A percentile compares a stretch with the other conserved stretches of the same genome.
These are phyloP conservation scores for Tricholoma sp. DNA, from an alignment of 768 basidiomycete species.

Conservation along the genomic window DNA sequence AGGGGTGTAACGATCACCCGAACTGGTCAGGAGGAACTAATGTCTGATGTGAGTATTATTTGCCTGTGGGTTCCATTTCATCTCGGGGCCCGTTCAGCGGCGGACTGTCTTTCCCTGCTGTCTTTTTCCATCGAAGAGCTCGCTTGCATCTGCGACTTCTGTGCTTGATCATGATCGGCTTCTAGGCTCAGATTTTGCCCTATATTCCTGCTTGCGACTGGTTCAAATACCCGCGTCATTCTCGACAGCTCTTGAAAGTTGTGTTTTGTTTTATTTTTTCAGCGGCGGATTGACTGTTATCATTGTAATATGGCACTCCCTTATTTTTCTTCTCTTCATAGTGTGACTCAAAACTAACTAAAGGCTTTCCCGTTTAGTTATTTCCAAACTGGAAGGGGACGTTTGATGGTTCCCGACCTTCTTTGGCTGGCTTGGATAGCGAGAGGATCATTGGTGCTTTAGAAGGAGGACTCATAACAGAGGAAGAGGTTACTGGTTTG, in stretches of 20 bases:
- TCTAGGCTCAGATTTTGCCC: neutral
- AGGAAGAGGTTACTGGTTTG: slow-evolving; percentile 61
- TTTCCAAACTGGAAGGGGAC: slow-evolving; percentile 79
- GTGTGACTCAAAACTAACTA: neutral
- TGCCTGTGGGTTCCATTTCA: neutral
- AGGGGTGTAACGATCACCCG: slow-evolving; percentile 82
- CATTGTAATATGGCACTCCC: neutral
- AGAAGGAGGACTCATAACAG: slow-evolving; percentile 61
- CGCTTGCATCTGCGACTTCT: neutral
- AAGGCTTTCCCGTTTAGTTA: slow-evolving; percentile 34
- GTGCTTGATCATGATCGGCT: neutral
- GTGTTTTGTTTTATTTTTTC: neutral
- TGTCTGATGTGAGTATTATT: slow-evolving; percentile 60
- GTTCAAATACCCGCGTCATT: neutral
- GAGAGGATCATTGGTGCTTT: slow-evolving; percentile 56
- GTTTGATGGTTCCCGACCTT: slow-evolving; percentile 66
- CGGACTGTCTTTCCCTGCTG: no score
- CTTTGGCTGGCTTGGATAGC: slow-evolving; percentile 57
- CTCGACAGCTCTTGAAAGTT: neutral
- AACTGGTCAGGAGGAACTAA: slow-evolving; percentile 75
- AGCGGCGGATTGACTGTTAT: neutral
- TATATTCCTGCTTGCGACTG: neutral
- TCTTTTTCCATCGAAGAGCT: neutral
- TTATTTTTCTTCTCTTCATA: neutral
- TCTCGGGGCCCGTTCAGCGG: neutral